These are phyloP conservation scores for Paraglomus occultum DNA, from an alignment of 192 early-diverging fungal genomes.

Conservation along the genomic window DNA sequence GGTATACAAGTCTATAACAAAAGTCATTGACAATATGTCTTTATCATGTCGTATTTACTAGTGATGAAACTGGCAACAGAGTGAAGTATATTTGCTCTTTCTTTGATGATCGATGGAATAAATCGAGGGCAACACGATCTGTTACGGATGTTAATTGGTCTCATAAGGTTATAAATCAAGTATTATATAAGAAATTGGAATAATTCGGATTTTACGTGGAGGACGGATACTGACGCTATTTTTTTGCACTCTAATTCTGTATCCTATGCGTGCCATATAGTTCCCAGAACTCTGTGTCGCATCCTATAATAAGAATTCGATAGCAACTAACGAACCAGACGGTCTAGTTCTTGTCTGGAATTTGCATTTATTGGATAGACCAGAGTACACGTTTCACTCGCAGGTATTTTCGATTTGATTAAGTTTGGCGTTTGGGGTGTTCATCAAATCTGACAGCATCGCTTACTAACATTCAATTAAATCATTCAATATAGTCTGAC, in stretches of 20 bases:
- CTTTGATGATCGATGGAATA: slow-evolving; percentile 80
- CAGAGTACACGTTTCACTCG: slow-evolving; percentile 93
- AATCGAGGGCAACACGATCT: slow-evolving; percentile 59
- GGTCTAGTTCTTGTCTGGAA: slow-evolving; percentile 99
- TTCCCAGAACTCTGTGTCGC: slow-evolving; percentile 88
- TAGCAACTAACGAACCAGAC: slow-evolving; percentile 86
- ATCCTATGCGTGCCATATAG: slow-evolving; percentile 32
- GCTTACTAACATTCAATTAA: no score
- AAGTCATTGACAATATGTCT: not conserved
- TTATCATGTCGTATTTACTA: slow-evolving; percentile 38
- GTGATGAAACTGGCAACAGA: slow-evolving; percentile 61
- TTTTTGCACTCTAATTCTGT: no score
- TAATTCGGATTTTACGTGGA: no score
- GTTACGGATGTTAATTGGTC: slow-evolving; percentile 95
- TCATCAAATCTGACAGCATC: no score
- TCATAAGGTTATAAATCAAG: slow-evolving; percentile 52
- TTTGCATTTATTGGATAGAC: slow-evolving; percentile 77
- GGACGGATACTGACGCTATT: no score
- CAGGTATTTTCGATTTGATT: slow-evolving; percentile 47
- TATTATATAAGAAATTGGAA: no score
- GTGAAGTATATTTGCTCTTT: slow-evolving; percentile 72
- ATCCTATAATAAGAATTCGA: slow-evolving; percentile 89
- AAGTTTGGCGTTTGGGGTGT: no score
- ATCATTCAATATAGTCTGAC: slow-evolving; percentile 59
- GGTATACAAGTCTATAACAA: not conserved